These are phyloP conservation scores for Dalechampia spathulata DNA, from an alignment of 441 rosid species.

Conservation along the genomic window DNA sequence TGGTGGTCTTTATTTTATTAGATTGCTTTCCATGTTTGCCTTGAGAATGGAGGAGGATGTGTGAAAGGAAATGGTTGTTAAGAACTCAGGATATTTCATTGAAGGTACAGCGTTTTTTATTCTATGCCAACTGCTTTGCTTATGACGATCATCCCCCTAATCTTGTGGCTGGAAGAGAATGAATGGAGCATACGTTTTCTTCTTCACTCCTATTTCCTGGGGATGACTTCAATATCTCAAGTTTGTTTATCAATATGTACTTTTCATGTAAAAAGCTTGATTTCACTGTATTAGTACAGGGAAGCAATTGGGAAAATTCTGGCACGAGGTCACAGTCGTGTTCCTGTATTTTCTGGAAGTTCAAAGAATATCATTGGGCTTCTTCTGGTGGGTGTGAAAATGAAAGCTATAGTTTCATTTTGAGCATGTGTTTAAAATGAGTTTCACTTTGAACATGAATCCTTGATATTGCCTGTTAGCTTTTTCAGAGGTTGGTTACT, in stretches of 20 bases:
- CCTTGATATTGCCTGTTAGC: constrained; percentile 1
- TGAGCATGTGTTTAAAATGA: no score
- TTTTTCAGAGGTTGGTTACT: constrained; percentile 5
- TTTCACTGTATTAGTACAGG: constrained; percentile 34
- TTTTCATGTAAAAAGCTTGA: not conserved
- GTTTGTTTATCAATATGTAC: not conserved
- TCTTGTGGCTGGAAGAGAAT: not conserved
- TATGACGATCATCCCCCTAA: constrained; percentile 14
- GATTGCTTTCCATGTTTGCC: not conserved
- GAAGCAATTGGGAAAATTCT: constrained; percentile 95
- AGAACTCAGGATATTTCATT: not conserved
- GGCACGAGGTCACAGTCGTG: constrained; percentile 94
- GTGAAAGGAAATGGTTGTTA: not conserved
- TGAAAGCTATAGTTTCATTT: no score
- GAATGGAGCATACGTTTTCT: not conserved
- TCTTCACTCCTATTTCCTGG: not conserved
- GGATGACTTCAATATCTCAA: constrained; percentile 1
- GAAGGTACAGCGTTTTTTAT: not conserved
- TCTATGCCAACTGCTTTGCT: not conserved
- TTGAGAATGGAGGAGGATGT: not conserved
- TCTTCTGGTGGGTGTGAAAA: constrained; percentile 52
- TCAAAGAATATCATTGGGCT: constrained; percentile 84
- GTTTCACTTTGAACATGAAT: constrained; percentile 1
- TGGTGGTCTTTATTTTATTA: not conserved
- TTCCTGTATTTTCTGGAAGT: constrained; percentile 81